These are phyloP conservation scores for Debaryomyces sp. DNA, from an alignment of 1,139 yeast species.

Conservation along the genomic window DNA sequence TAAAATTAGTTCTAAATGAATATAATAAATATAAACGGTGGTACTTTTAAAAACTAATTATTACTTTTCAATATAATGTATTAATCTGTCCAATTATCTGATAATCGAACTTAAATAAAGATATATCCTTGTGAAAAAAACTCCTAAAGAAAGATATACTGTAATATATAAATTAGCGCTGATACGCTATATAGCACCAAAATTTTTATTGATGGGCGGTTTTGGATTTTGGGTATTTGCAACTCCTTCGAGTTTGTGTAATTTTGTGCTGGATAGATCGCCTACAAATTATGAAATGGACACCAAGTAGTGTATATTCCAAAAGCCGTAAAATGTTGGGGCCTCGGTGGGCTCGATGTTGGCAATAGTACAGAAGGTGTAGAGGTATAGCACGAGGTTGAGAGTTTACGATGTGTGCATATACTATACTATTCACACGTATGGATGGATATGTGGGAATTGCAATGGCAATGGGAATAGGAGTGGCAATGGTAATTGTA, in stretches of 20 bases:
- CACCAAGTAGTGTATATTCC: background rate
- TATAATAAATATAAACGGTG: conserved; percentile 2
- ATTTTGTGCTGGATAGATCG: background rate
- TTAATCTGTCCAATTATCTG: background rate
- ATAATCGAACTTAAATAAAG: background rate
- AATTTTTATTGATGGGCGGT: conserved; percentile 8
- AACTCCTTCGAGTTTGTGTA: conserved; percentile 3
- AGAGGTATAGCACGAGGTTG: background rate
- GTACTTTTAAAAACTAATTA: conserved; percentile 5
- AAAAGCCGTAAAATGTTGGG: conserved; percentile 1
- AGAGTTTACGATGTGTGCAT: background rate
- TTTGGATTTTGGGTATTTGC: conserved; percentile 8
- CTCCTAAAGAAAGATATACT: background rate
- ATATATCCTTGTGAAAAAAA: background rate
- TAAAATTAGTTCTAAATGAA: background rate
- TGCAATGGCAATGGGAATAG: background rate
- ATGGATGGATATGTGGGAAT: background rate
- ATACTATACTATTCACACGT: background rate
- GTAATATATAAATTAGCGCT: conserved; percentile 6
- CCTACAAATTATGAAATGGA: background rate
- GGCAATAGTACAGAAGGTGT: background rate
- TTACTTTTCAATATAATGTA: background rate
- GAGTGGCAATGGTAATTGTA: no score
- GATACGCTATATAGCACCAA: conserved; percentile 1
- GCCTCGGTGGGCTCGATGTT: background rate